phyloP scores from a whole-genome alignment of 129 eudicot species.

The Smallanthus sonchifolius region DNA sequence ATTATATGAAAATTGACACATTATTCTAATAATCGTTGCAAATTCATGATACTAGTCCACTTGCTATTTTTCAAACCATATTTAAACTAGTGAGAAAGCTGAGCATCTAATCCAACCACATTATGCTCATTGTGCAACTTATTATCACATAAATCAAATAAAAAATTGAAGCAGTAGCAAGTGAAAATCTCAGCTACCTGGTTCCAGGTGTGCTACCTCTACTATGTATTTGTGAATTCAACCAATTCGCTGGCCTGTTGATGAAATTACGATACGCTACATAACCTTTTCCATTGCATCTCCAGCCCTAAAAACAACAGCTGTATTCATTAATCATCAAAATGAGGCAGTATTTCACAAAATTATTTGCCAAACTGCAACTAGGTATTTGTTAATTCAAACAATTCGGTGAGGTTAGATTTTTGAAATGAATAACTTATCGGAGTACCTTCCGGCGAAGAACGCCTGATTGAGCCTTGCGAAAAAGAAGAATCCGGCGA shows the following conservation, averaged over 20 bases:
- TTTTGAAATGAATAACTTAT: neutral
- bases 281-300: constrained; percentile 86
- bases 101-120: constrained; percentile 17
- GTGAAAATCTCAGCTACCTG: constrained; percentile 42
- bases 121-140: neutral
- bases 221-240: constrained; percentile 49
- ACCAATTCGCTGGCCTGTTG: constrained; percentile 83
- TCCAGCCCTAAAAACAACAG: constrained; percentile 71
- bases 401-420: neutral
- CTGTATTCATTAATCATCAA: neutral
- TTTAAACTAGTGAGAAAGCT: neutral
- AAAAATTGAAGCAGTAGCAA: neutral
- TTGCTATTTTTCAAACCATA: constrained; percentile 8
- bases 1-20: constrained; percentile 24
- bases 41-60: constrained; percentile 6
- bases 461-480: constrained; percentile 59
- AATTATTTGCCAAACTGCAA: too few species aligned
- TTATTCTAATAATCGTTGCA: neutral
- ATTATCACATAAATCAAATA: neutral
- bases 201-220: constrained; percentile 74
- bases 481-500: constrained; percentile 77
- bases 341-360: too few species aligned
- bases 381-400: too few species aligned
- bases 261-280: constrained; percentile 86
- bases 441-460: constrained; percentile 61